Evolutionary conservation across 1,139 yeast genomes (phyloP).

Genomic region (Pichia sp.): DNA sequence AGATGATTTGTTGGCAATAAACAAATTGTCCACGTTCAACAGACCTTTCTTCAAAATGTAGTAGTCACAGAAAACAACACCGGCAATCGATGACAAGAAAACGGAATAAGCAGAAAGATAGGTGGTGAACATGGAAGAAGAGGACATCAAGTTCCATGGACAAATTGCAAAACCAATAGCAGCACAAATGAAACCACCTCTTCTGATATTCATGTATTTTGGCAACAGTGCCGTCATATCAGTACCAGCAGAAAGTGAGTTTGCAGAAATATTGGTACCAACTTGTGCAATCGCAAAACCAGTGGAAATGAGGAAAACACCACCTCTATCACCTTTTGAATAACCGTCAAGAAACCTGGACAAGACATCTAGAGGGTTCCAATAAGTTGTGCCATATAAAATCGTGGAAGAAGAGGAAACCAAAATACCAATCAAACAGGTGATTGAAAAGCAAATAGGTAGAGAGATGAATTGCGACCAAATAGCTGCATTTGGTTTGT

Average conservation of each 20-base stretch:
- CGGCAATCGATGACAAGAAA: constrained; percentile 80
- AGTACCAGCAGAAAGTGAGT: constrained; percentile 84
- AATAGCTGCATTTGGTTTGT: constrained; percentile 38
- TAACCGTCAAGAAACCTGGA: constrained; percentile 52
- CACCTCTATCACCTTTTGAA: constrained; percentile 71
- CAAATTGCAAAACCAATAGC: constrained; percentile 67
- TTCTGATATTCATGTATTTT: constrained; percentile 67
- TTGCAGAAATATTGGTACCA: constrained; percentile 90
- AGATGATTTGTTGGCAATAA: constrained; percentile 35
- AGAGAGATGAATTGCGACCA: constrained; percentile 55
- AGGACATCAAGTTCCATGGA: constrained; percentile 80
- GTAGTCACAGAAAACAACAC: constrained; percentile 73
- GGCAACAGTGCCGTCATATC: constrained; percentile 84
- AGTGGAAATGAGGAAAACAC: constrained; percentile 70
- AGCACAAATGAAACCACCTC: constrained; percentile 80
- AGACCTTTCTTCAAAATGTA: constrained; percentile 69
- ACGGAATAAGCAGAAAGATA: constrained; percentile 82
- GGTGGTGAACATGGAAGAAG: constrained; percentile 72
- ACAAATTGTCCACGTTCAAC: constrained; percentile 56
- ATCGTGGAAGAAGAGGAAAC: constrained; percentile 75
- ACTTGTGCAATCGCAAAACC: constrained; percentile 81
- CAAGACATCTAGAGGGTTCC: constrained; percentile 84
- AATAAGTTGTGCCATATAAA: constrained; percentile 61
- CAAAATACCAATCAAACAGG: constrained; percentile 79
- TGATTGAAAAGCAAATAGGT: constrained; percentile 70